Evolutionary conservation across 2,329 filamentous ascomycete genomes (phyloP).

Genomic region (Trichoderma breve): DNA sequence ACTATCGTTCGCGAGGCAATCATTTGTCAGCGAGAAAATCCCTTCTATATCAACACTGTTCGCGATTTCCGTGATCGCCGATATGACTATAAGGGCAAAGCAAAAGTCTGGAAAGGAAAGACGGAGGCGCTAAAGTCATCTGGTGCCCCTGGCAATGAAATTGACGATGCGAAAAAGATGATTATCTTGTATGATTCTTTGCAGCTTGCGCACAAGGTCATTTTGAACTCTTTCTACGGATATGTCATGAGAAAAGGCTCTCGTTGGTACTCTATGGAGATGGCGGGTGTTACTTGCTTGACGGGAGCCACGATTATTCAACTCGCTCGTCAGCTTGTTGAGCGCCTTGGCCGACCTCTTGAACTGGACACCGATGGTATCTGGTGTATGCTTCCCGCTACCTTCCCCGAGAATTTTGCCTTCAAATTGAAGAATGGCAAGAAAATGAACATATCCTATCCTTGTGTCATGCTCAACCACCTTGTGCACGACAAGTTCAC

Average conservation of each 20-base stretch:
- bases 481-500: constrained; percentile 92
- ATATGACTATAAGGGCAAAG: constrained; percentile 97
- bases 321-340: constrained; percentile 88
- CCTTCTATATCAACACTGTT: constrained; percentile 97
- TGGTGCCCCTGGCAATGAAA: constrained; percentile 70
- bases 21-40: constrained; percentile 96
- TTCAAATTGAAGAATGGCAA: constrained; percentile 96
- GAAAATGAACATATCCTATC: constrained; percentile 94
- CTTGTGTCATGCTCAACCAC: constrained; percentile 98
- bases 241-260: constrained; percentile 99
- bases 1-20: constrained; percentile 94
- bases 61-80: constrained; percentile 93
- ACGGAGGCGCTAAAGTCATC: constrained; percentile 80
- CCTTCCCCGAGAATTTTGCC: constrained; percentile 92
- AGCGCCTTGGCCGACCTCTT: constrained; percentile 85
- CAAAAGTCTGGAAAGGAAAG: constrained; percentile 98
- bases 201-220: constrained; percentile 97
- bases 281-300: constrained; percentile 97
- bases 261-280: constrained; percentile 98
- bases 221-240: constrained; percentile 97
- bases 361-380: constrained; percentile 98
- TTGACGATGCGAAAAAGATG: constrained; percentile 98
- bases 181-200: constrained; percentile 93
- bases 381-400: constrained; percentile 97
- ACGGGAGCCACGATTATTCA: constrained; percentile 97